Percentiles rank a stretch among this genome's conserved stretches.
Conservation (phyloP, 495 filamentous ascomycete genomes). For the Aspergillus bridgeri region DNA sequence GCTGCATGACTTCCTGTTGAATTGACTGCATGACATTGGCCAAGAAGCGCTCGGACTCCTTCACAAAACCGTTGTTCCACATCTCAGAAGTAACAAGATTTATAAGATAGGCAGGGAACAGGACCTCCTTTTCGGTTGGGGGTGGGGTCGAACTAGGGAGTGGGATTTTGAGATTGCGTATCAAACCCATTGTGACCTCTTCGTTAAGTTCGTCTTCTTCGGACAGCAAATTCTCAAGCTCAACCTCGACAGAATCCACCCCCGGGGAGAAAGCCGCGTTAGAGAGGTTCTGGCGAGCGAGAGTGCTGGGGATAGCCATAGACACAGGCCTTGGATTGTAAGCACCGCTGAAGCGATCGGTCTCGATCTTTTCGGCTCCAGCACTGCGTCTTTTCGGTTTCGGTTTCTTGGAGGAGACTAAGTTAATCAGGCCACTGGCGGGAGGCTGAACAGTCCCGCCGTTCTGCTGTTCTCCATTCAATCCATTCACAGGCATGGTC, state of each 20-base stretch:
- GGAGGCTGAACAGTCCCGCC: constrained; percentile 54
- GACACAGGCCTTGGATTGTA: constrained; percentile 95
- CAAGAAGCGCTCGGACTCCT: constrained; percentile 97
- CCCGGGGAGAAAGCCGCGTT: constrained; percentile 72
- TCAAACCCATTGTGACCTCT: constrained; percentile 92
- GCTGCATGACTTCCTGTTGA: constrained; percentile 98
- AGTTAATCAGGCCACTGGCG: constrained; percentile 81
- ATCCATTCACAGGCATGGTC: constrained; percentile 50
- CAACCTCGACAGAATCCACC: constrained; percentile 83
- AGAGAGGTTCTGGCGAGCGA: constrained; percentile 61
- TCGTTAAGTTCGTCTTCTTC: constrained; percentile 95
- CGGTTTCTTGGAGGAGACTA: constrained; percentile 95
- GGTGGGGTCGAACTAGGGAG: constrained; percentile 76
- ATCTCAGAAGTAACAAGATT: constrained; percentile 99
- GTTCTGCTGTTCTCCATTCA: constrained; percentile 67
- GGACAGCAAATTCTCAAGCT: constrained; percentile 87
- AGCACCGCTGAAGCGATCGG: constrained; percentile 81
- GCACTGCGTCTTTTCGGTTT: constrained; percentile 95
- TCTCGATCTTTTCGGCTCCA: constrained; percentile 77
- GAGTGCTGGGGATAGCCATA: constrained; percentile 72
- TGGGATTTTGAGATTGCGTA: constrained; percentile 94
- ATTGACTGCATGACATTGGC: constrained; percentile 99
- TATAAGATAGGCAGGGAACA: constrained; percentile 98
- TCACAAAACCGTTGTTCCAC: constrained; percentile 99
- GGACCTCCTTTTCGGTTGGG: constrained; percentile 94